phyloP scores from a whole-genome alignment of 768 basidiomycete species.

The Trametes cubensis region DNA sequence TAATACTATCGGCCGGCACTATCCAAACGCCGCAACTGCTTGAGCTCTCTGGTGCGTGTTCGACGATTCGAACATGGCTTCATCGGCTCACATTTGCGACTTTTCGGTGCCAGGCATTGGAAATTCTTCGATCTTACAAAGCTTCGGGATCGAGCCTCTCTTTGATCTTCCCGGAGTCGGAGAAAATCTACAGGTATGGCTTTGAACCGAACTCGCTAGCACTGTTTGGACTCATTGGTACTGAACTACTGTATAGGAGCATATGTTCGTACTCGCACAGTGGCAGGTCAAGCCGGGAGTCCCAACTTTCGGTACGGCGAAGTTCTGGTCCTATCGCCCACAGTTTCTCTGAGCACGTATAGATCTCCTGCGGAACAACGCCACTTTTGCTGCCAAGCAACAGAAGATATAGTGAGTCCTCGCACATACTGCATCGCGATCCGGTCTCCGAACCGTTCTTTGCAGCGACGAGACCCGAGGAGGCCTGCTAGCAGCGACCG shows the following conservation, averaged over 20 bases:
- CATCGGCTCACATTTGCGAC: too few species aligned
- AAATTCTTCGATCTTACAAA: neutral
- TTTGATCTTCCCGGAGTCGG: slow-evolving; percentile 11
- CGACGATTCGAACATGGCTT: neutral
- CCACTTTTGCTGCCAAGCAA: neutral
- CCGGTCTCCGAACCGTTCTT: neutral
- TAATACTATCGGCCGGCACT: slow-evolving; percentile 6
- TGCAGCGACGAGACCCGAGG: neutral
- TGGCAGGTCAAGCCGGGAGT: neutral
- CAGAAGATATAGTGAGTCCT: neutral
- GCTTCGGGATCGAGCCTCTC: slow-evolving; percentile 1
- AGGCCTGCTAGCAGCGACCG: neutral
- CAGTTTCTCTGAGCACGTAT: too few species aligned
- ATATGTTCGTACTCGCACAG: neutral
- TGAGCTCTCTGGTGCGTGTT: slow-evolving; percentile 12
- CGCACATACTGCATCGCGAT: too few species aligned
- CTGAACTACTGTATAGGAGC: neutral
- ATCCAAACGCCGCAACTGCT: slow-evolving; percentile 9
- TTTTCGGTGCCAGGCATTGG: neutral
- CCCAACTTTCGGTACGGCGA: neutral
- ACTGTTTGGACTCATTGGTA: neutral
- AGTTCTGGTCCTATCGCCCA: neutral
- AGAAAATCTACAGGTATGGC: slow-evolving; percentile 6
- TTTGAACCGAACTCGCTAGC: neutral
- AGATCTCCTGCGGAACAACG: neutral